These are phyloP conservation scores for Amaranthus palmeri DNA, from an alignment of 148 eudicot species.

Conservation along the genomic window DNA sequence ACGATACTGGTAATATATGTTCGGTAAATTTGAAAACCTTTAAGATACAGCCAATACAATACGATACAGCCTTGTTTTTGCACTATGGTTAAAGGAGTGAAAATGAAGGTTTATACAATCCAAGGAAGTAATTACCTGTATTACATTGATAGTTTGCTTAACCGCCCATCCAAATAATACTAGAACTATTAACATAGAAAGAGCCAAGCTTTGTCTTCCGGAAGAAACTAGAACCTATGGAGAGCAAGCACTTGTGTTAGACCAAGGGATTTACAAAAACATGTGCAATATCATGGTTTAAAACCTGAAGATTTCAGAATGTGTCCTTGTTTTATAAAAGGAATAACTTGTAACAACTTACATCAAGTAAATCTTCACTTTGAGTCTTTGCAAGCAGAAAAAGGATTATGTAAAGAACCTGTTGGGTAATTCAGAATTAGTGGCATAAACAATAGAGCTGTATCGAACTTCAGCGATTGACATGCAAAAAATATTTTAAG, in stretches of 20 bases:
- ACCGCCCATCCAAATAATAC: constrained; percentile 76
- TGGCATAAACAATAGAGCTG: background rate
- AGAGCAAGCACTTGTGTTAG: constrained; percentile 6
- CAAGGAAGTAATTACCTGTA: constrained; percentile 51
- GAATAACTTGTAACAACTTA: constrained; percentile 24
- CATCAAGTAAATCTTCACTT: constrained; percentile 55
- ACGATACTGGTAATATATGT: no score
- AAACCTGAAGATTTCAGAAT: background rate
- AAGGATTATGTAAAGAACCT: constrained; percentile 82
- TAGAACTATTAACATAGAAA: constrained; percentile 43
- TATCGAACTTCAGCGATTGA: constrained; percentile 2
- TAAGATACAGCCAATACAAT: no score
- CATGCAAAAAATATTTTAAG: background rate
- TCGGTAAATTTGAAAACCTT: background rate
- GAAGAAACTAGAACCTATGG: constrained; percentile 58
- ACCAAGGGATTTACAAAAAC: background rate
- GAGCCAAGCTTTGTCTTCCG: constrained; percentile 43
- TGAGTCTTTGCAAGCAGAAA: constrained; percentile 72
- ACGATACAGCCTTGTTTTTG: no score
- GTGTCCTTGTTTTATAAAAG: background rate
- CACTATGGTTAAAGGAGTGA: background rate
- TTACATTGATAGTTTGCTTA: constrained; percentile 75
- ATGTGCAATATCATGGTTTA: background rate
- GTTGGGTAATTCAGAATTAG: constrained; percentile 17
- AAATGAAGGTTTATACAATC: background rate